Conservation (phyloP, 225 moss, liverwort and hornwort species). For the Bryum argenteum region DNA sequence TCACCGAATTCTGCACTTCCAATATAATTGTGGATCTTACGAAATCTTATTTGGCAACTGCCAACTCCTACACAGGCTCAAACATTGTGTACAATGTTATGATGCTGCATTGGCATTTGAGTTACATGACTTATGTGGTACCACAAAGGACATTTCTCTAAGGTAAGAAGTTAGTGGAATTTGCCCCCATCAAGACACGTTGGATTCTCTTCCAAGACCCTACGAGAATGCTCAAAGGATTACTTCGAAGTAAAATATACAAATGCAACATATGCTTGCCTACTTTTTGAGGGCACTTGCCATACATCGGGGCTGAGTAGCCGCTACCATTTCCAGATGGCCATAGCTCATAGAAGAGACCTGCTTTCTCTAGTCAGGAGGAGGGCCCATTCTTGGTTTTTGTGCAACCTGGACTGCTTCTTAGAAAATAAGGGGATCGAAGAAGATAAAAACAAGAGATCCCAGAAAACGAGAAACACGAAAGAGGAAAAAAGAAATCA, state of each 20-base stretch:
- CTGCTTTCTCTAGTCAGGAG: not conserved
- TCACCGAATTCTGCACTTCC: constrained; percentile 14
- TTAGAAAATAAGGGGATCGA: too few species aligned
- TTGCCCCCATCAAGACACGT: not conserved
- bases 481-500: too few species aligned
- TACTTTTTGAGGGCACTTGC: constrained; percentile 14
- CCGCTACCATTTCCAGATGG: constrained; percentile 20
- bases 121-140: not conserved
- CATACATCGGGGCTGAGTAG: not conserved
- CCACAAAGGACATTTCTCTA: not conserved
- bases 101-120: not conserved
- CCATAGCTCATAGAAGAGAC: not conserved
- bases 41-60: constrained; percentile 12
- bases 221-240: too few species aligned
- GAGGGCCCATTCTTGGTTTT: constrained; percentile 12
- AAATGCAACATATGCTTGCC: too few species aligned
- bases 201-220: too few species aligned
- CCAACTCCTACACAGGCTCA: not conserved
- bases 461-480: too few species aligned
- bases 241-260: too few species aligned
- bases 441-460: not conserved
- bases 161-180: not conserved
- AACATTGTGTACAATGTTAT: not conserved
- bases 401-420: constrained; percentile 5
- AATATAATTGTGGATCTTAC: not conserved